Evolutionary conservation across 495 filamentous ascomycete genomes (phyloP), one percentile per base, ranked within the genome.

Genomic region (Schizothecium vesticola): DNA sequence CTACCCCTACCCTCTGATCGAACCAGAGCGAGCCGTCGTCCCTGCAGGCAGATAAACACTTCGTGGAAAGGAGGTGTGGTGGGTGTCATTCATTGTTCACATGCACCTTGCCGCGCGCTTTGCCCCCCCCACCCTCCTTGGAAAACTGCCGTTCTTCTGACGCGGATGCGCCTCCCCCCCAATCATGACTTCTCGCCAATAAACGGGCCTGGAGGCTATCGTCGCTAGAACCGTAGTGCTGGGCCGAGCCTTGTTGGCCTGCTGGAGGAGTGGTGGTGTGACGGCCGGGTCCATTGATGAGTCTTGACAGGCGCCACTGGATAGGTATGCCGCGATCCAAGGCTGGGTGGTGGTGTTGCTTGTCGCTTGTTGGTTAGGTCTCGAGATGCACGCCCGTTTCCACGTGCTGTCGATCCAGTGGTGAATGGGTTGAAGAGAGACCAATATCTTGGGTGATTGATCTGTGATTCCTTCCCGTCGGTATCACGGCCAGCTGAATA

Each of bases 241-340:
- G 61, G 61, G 16, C n/a, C 33, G 16, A 29, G 33, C 43, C 31
- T 56, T 23, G 61, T 64, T 64, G 61, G 61, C 61, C 61, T n/a
- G 36, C 36, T 36, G 33, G 33, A 36, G 33, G 33, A 36, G 12
- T 36, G 33, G 33, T 51, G 16, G 43, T 51, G 43, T 51, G 43
- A 51, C 36, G 43, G 43, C n/a, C 19, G 43, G 43, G 36, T 51
- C 33, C 33, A 36, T 19, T 51, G 43, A 51, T 51, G 43, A 51
- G 43, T n/a, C 43, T n/a, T 51, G 43, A 51, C 43, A 51, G 43
- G n/a, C 43, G 43, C 43, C 19, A 51, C 19, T 7, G 43, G 43
- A 19, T 4, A 43, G 13, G 33, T 19, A 16, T 5, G 33, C 4
- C 6, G 33, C 3, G 33, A 43, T 29, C 28, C 28, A 29, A 29